phyloP scores from a whole-genome alignment of 2,329 filamentous ascomycete genomes.

The Intubia oerlemansii region DNA sequence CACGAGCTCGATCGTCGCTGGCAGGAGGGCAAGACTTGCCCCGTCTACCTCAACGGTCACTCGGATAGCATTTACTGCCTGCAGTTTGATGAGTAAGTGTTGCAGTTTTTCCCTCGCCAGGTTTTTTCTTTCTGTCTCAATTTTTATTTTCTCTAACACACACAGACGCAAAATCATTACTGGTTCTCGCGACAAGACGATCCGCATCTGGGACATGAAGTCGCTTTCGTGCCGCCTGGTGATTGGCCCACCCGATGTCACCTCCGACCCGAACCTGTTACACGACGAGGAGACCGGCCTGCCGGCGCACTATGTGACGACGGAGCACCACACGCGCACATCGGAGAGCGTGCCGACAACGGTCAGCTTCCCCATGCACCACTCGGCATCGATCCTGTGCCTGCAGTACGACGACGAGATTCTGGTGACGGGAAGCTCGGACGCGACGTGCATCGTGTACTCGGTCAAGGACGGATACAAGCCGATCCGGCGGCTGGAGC shows the following conservation, averaged over 20 bases:
- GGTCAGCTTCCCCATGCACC: constrained; percentile 40
- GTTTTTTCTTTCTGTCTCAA: not conserved
- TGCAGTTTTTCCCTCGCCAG: not conserved
- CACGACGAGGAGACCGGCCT: constrained; percentile 27
- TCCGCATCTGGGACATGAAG: constrained; percentile 88
- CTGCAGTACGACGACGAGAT: constrained; percentile 86
- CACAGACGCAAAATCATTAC: constrained; percentile 64
- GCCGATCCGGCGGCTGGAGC: constrained; percentile 55
- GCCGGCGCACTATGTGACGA: constrained; percentile 31
- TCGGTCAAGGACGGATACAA: constrained; percentile 58
- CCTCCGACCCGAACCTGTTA: constrained; percentile 29
- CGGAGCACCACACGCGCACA: constrained; percentile 13
- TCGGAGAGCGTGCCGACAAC: constrained; percentile 27
- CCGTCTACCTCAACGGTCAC: constrained; percentile 82
- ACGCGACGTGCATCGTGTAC: constrained; percentile 81
- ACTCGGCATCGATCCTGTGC: constrained; percentile 84
- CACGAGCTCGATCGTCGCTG: constrained; percentile 59
- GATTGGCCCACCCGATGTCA: constrained; percentile 56
- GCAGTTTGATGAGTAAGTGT: constrained; percentile 79
- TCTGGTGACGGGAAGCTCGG: constrained; percentile 86
- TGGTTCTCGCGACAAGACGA: constrained; percentile 84
- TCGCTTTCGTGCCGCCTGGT: constrained; percentile 70
- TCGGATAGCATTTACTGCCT: constrained; percentile 93
- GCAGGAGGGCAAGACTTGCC: constrained; percentile 55
- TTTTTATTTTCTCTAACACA: not conserved